Evolutionary conservation across 2,329 filamentous ascomycete species (phyloP).

Genomic region (Hyphodiscus sp.): DNA sequence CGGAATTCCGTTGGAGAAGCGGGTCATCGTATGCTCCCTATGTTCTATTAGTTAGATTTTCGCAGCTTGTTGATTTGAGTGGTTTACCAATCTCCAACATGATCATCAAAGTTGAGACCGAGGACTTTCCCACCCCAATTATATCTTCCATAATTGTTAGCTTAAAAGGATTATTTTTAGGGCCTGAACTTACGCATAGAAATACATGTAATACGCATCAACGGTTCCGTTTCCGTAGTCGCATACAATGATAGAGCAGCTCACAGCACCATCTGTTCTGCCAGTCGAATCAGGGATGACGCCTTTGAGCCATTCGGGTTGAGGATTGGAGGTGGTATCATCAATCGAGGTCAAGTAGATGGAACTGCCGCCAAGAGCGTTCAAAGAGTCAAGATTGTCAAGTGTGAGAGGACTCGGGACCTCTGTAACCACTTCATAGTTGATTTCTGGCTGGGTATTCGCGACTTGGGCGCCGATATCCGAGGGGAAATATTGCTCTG

Average conservation of each 20-base stretch:
- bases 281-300: conserved; percentile 41
- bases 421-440: conserved; percentile 33
- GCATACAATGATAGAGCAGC: conserved; percentile 67
- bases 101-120: conserved; percentile 25
- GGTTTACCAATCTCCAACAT: conserved; percentile 51
- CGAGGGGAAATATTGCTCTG: conserved; percentile 40
- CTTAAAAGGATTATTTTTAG: not conserved
- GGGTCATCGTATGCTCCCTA: conserved; percentile 75
- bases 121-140: conserved; percentile 12
- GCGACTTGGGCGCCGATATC: conserved; percentile 38
- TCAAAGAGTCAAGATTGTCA: conserved; percentile 38
- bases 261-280: conserved; percentile 36
- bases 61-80: not conserved
- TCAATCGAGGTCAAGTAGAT: conserved; percentile 39
- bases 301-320: conserved; percentile 40
- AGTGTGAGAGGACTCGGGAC: conserved; percentile 33
- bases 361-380: conserved; percentile 22
- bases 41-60: not conserved
- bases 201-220: conserved; percentile 23
- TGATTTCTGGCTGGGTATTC: conserved; percentile 36
- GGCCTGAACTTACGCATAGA: conserved; percentile 12
- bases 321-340: conserved; percentile 36
- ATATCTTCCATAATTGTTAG: conserved; percentile 2
- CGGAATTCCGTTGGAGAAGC: conserved; percentile 77
- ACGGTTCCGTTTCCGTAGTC: conserved; percentile 45